Evolutionary conservation across 1,139 yeast genomes (phyloP).

Genomic region (Yamadazyma atlantica): DNA sequence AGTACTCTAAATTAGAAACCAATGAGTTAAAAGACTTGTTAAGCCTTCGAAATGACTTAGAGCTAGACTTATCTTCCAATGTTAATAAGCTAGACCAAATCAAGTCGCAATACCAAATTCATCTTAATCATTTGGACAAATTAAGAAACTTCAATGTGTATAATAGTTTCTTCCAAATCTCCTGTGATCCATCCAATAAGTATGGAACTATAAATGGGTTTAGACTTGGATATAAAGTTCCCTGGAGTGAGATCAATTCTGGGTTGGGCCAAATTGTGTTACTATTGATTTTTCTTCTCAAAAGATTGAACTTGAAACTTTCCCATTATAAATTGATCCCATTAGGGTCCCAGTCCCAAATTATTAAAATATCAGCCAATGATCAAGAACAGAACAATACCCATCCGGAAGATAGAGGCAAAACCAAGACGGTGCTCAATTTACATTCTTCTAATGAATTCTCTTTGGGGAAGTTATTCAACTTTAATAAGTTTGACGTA

Average conservation of each 20-base stretch:
- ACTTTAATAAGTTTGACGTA: conserved; percentile 68
- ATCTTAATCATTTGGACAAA: conserved; percentile 64
- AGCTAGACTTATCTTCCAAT: conserved; percentile 48
- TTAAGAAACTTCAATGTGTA: conserved; percentile 77
- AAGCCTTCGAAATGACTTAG: conserved; percentile 50
- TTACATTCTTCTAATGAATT: conserved; percentile 67
- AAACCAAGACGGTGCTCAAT: conserved; percentile 35
- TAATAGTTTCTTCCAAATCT: conserved; percentile 76
- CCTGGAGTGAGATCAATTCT: conserved; percentile 92
- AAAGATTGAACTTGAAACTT: conserved; percentile 55
- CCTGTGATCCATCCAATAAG: conserved; percentile 63
- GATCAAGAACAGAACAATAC: conserved; percentile 21
- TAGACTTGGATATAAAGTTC: conserved; percentile 70
- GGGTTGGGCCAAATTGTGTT: conserved; percentile 86
- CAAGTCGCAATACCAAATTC: conserved; percentile 59
- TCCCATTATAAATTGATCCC: conserved; percentile 70
- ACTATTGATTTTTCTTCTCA: conserved; percentile 62
- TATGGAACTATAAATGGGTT: conserved; percentile 89
- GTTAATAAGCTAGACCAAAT: conserved; percentile 57
- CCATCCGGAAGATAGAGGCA: conserved; percentile 2
- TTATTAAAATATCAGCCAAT: conserved; percentile 49
- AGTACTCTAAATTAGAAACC: conserved; percentile 37
- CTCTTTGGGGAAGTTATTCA: conserved; percentile 65
- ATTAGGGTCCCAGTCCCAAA: conserved; percentile 80
- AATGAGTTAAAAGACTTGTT: conserved; percentile 45